Percentiles rank a stretch among this genome's conserved stretches.
Evolutionary conservation across 495 filamentous ascomycete species (phyloP).

Genomic region (Hyaloscypha bicolor): DNA sequence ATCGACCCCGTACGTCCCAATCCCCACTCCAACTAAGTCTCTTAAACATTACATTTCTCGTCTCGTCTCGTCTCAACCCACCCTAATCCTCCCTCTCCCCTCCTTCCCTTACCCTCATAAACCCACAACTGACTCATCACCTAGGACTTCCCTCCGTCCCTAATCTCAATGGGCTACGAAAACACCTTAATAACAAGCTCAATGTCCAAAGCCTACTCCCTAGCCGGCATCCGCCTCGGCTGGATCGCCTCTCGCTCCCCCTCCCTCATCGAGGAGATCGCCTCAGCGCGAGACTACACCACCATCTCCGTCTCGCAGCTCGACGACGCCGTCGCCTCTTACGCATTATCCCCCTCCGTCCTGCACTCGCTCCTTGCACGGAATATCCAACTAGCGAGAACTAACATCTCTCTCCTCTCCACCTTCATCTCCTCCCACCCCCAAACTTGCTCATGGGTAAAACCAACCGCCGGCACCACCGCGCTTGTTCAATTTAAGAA

Average conservation of each 20-base stretch:
- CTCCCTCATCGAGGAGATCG: constrained; percentile 65
- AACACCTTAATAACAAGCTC: constrained; percentile 76
- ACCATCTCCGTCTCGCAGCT: constrained; percentile 83
- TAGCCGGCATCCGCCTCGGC: constrained; percentile 81
- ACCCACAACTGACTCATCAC: background rate
- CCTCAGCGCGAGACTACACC: constrained; percentile 75
- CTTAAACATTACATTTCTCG: too few species aligned
- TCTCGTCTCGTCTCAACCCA: too few species aligned
- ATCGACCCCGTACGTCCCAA: constrained; percentile 34
- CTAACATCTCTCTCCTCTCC: constrained; percentile 69
- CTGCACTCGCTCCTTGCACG: constrained; percentile 67
- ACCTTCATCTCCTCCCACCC: constrained; percentile 67
- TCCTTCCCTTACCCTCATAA: background rate
- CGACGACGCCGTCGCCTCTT: constrained; percentile 78
- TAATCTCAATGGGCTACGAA: constrained; percentile 71
- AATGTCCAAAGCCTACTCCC: constrained; percentile 82
- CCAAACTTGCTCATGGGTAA: constrained; percentile 67
- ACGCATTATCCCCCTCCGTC: constrained; percentile 64
- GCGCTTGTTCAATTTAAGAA: constrained; percentile 74
- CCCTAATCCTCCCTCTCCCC: background rate
- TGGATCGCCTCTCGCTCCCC: constrained; percentile 76
- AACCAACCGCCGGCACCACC: constrained; percentile 81
- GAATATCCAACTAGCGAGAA: constrained; percentile 71
- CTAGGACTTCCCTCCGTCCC: constrained; percentile 63
- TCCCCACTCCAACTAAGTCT: too few species aligned